Conservation (phyloP, 2,329 filamentous ascomycete species). For the Clarireedia hainanense region DNA sequence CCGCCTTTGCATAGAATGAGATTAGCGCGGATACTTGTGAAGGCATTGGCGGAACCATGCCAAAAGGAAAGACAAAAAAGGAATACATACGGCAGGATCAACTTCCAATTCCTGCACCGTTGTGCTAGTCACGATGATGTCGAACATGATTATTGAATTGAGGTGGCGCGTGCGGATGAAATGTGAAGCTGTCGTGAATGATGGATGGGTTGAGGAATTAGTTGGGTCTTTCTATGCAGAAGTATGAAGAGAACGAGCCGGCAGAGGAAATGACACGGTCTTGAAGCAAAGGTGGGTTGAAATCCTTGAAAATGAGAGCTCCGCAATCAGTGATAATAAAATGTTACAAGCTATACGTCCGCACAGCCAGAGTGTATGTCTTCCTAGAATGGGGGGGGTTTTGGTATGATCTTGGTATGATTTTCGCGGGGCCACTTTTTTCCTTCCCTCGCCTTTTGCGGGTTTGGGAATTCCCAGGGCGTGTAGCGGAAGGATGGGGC, state of each 20-base stretch:
- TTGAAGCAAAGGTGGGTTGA: neutral
- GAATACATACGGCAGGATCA: neutral
- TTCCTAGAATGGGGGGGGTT: no score
- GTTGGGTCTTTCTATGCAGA: neutral
- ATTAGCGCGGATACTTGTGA: no score
- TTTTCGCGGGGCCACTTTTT: neutral
- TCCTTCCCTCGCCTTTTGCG: neutral
- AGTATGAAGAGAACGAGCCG: neutral
- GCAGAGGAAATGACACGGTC: neutral
- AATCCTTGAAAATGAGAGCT: no score
- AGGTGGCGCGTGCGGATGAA: neutral
- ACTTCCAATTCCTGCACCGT: constrained; percentile 4
- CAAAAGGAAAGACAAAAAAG: neutral
- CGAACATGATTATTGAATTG: neutral
- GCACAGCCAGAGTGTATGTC: no score
- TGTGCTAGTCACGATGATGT: constrained; percentile 4
- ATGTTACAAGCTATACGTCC: no score
- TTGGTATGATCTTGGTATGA: no score
- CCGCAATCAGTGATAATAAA: no score
- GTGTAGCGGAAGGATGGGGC: neutral
- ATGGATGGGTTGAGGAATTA: neutral
- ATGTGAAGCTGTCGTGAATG: neutral
- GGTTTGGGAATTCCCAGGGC: neutral
- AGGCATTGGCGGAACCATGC: no score
- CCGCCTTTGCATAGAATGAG: neutral